Percentiles rank a stretch among this genome's conserved stretches.
phyloP scores from a whole-genome alignment of 345 rosid species.

The Aquilaria sinensis region DNA sequence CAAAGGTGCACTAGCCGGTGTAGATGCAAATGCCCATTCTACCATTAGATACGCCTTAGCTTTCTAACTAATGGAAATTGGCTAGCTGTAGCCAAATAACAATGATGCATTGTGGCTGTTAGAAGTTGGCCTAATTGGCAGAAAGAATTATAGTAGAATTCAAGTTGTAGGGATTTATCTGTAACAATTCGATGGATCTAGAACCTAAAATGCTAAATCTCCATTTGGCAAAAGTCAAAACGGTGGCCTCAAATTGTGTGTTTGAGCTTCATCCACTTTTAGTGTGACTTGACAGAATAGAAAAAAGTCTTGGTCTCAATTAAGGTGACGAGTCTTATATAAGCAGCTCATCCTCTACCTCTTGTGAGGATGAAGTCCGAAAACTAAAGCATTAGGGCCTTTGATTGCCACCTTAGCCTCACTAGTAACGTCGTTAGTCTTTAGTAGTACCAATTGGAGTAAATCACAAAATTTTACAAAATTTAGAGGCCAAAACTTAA shows the following conservation, averaged over 20 bases:
- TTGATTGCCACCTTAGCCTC: too few relatives aligned
- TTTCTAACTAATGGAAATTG: conserved; percentile 77
- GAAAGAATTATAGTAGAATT: conserved; percentile 50
- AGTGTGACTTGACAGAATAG: conserved; percentile 56
- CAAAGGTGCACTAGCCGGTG: conserved; percentile 93
- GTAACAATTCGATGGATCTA: conserved; percentile 58
- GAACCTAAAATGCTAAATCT: conserved; percentile 62
- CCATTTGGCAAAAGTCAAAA: conserved; percentile 35
- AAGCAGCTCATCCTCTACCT: too few relatives aligned
- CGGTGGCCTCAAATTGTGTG: conserved; percentile 78
- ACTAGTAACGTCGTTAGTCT: too few relatives aligned
- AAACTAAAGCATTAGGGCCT: too few relatives aligned
- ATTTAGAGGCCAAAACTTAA: too few relatives aligned
- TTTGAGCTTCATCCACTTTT: conserved; percentile 64
- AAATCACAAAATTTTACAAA: too few relatives aligned
- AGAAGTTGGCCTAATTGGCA: conserved; percentile 72
- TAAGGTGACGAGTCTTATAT: conserved; percentile 47
- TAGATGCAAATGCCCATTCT: conserved; percentile 82
- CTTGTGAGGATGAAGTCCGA: too few relatives aligned
- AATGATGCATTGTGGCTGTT: conserved; percentile 58
- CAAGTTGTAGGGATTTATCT: conserved; percentile 55
- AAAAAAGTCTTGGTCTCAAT: conserved; percentile 43
- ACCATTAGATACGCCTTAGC: conserved; percentile 66
- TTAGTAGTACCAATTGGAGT: too few relatives aligned
- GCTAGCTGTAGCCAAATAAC: conserved; percentile 55